phyloP scores from a whole-genome alignment of 2,329 filamentous ascomycete genomes.

The Xylariaceae sp. region DNA sequence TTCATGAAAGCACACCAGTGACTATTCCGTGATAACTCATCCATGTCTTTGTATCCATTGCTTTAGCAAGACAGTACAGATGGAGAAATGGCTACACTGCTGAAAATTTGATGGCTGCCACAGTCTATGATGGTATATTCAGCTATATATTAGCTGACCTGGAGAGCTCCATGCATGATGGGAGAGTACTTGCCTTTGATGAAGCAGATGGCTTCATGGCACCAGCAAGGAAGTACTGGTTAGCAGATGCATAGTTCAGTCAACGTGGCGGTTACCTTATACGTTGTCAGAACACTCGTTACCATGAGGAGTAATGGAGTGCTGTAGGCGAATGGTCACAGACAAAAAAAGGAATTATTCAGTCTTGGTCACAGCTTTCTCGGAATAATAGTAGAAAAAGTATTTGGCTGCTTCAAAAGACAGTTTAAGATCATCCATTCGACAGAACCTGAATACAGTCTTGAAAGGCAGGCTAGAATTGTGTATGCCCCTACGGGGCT shows the following conservation, averaged over 20 bases:
- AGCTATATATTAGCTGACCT: neutral
- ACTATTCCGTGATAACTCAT: neutral
- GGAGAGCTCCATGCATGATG: neutral
- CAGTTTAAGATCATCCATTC: neutral
- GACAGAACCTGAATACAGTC: neutral
- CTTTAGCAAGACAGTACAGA: neutral
- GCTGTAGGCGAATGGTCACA: neutral
- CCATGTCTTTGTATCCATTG: neutral
- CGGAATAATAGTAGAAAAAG: neutral
- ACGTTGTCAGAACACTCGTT: neutral
- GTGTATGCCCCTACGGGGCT: neutral
- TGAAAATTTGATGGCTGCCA: neutral
- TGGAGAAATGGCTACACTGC: neutral
- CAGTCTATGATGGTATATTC: neutral
- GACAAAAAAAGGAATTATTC: neutral
- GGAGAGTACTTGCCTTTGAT: neutral
- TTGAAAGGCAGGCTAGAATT: neutral
- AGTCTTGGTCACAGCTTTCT: too few species aligned
- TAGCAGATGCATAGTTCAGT: neutral
- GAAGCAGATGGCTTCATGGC: neutral
- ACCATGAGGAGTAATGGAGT: neutral
- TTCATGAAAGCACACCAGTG: too few species aligned
- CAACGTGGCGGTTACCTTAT: neutral
- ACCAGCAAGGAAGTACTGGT: neutral
- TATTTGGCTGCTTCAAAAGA: neutral